Conservation (phyloP, 2,329 filamentous ascomycete genomes). For the Xenosphaeropsis pyriputrescens region DNA sequence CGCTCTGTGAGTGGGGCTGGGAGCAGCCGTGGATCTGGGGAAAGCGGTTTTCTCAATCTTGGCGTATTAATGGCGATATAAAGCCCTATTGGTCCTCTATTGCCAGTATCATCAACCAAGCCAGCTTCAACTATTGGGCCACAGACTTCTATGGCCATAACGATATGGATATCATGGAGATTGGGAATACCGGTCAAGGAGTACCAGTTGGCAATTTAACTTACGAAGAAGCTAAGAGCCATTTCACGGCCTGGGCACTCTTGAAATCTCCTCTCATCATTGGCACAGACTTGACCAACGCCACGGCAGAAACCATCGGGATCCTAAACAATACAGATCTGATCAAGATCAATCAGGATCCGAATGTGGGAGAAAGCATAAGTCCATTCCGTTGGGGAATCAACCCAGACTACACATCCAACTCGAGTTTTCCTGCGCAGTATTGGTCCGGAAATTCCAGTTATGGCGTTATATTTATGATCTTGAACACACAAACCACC, state of each 20-base stretch:
- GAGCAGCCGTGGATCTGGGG: conserved; percentile 35
- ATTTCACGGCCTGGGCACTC: conserved; percentile 13
- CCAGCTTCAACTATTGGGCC: conserved; percentile 27
- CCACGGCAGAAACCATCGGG: conserved; percentile 17
- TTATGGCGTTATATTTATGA: conserved; percentile 14
- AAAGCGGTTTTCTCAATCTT: conserved; percentile 29
- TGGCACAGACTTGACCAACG: conserved; percentile 8
- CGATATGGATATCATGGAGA: conserved; percentile 20
- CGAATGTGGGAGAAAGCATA: conserved; percentile 24
- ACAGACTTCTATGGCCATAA: conserved; percentile 33
- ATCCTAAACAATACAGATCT: conserved; percentile 11
- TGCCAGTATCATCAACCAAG: conserved; percentile 29
- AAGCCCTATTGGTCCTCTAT: conserved; percentile 18
- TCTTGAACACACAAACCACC: conserved; percentile 10
- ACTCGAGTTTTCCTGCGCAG: conserved; percentile 30
- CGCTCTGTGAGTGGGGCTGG: conserved; percentile 36
- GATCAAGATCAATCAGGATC: conserved; percentile 11
- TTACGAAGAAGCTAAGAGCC: conserved; percentile 24
- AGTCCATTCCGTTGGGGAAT: conserved; percentile 28
- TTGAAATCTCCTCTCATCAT: conserved; percentile 12
- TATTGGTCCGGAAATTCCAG: conserved; percentile 24
- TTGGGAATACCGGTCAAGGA: conserved; percentile 5
- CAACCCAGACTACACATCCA: conserved; percentile 33
- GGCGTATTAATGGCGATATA: conserved; percentile 29
- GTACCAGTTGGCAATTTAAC: conserved; percentile 5